phyloP scores from a whole-genome alignment of 441 rosid genomes.

The Gossypium trilobum region DNA sequence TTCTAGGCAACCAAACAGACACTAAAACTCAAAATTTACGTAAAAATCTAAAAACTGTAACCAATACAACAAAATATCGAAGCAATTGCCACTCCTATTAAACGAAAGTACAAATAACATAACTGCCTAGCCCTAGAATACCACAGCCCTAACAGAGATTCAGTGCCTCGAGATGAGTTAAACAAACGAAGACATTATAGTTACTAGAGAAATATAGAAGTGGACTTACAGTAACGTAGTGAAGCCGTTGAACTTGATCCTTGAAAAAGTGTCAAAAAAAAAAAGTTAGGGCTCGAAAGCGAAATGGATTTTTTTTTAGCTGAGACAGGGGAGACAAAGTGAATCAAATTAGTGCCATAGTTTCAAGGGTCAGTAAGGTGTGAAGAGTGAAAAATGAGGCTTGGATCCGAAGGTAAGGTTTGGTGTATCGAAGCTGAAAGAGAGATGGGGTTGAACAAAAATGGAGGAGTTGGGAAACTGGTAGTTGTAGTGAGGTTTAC shows the following conservation, averaged over 20 bases:
- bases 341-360: conserved; percentile 40
- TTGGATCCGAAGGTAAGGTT: conserved; percentile 34
- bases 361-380: conserved; percentile 46
- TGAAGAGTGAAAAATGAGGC: conserved; percentile 33
- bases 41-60: conserved; percentile 17
- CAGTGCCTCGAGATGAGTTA: background rate
- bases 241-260: conserved; percentile 28
- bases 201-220: conserved; percentile 19
- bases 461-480: too few species aligned
- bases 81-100: conserved; percentile 16
- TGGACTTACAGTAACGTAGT: conserved; percentile 32
- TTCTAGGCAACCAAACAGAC: conserved; percentile 16
- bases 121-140: conserved; percentile 16
- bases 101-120: conserved; percentile 8
- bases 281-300: conserved; percentile 37
- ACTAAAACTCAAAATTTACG: conserved; percentile 11
- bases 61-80: conserved; percentile 24
- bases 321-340: conserved; percentile 32
- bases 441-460: too few species aligned
- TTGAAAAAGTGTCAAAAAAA: conserved; percentile 14
- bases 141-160: conserved; percentile 16
- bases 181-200: conserved; percentile 2
- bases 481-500: too few species aligned
- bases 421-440: conserved; percentile 20
- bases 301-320: background rate